Evolutionary conservation across 306 rosid genomes (phyloP).

Genomic region (Canavalia ensiformis): DNA sequence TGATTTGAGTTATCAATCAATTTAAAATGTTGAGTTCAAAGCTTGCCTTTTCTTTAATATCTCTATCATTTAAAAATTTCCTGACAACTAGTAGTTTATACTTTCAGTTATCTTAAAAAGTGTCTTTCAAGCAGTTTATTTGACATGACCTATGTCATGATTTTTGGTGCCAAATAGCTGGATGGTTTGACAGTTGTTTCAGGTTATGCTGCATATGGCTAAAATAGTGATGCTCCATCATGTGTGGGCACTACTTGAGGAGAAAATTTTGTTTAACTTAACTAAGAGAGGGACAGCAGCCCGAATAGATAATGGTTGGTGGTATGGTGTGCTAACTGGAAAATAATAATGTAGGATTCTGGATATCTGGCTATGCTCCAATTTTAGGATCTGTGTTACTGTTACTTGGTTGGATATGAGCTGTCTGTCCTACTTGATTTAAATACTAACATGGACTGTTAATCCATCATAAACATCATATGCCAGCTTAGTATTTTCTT

Average conservation of each 20-base stretch:
- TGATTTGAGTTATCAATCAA: background rate
- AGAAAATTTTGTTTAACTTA: conserved; percentile 28
- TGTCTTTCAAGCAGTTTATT: conserved; percentile 2
- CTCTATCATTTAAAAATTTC: background rate
- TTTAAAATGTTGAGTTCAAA: background rate
- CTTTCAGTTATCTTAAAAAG: background rate
- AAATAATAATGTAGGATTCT: conserved; percentile 48
- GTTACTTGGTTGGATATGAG: conserved; percentile 47
- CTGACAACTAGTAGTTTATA: background rate
- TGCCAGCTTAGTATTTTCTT: conserved; percentile 36
- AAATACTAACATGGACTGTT: conserved; percentile 1
- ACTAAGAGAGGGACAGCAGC: conserved; percentile 43
- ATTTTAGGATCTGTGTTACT: conserved; percentile 43
- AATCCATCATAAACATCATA: conserved; percentile 18
- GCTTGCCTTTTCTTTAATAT: background rate
- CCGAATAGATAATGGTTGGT: conserved; percentile 45
- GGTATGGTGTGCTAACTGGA: conserved; percentile 51
- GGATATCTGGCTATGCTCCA: conserved; percentile 34
- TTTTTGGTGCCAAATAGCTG: conserved; percentile 38
- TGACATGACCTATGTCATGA: conserved; percentile 26
- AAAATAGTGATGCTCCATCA: conserved; percentile 37
- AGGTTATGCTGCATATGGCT: conserved; percentile 38
- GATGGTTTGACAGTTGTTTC: conserved; percentile 30
- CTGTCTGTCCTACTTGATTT: conserved; percentile 45
- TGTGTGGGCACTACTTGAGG: conserved; percentile 43